Percentiles rank a stretch among this genome's conserved stretches.
Evolutionary conservation across 257 asterid species (phyloP).

Genomic region (Solanum etuberosum): DNA sequence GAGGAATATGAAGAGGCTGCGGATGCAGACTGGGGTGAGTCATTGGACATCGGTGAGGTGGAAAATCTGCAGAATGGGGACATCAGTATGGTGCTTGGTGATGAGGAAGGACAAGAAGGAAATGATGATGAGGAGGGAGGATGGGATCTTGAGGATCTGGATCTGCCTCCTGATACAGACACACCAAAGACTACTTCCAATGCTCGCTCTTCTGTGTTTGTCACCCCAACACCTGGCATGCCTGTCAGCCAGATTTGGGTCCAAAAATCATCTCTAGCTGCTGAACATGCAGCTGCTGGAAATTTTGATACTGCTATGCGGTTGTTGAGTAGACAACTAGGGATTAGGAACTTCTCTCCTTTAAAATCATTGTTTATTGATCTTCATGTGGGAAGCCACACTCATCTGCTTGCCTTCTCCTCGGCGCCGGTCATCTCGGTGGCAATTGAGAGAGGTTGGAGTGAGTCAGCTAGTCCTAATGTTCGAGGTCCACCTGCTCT

Average conservation of each 20-base stretch:
- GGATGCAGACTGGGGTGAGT: slow-evolving; percentile 47
- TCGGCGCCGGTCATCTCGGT: slow-evolving; percentile 54
- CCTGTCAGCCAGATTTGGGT: slow-evolving; percentile 93
- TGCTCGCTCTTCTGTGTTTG: slow-evolving; percentile 52
- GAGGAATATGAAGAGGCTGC: slow-evolving; percentile 48
- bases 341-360: slow-evolving; percentile 62
- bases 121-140: slow-evolving; percentile 44
- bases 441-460: slow-evolving; percentile 86
- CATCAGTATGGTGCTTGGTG: slow-evolving; percentile 25
- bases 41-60: slow-evolving; percentile 51
- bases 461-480: slow-evolving; percentile 51
- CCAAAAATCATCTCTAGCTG: slow-evolving; percentile 85
- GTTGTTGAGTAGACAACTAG: slow-evolving; percentile 68
- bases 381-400: slow-evolving; percentile 76
- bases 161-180: slow-evolving; percentile 72
- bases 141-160: slow-evolving; percentile 95
- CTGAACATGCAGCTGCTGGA: slow-evolving; percentile 94
- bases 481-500: slow-evolving; percentile 81
- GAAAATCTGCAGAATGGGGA: slow-evolving; percentile 48
- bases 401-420: slow-evolving; percentile 58
- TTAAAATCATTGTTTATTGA: slow-evolving; percentile 49
- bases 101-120: slow-evolving; percentile 43
- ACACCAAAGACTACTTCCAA: slow-evolving; percentile 48
- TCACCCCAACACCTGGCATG: slow-evolving; percentile 80
- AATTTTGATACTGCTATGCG: slow-evolving; percentile 93